Base-by-base conservation (phyloP, 2,329 filamentous ascomycete species). In the Xylariaceae sp. region DNA sequence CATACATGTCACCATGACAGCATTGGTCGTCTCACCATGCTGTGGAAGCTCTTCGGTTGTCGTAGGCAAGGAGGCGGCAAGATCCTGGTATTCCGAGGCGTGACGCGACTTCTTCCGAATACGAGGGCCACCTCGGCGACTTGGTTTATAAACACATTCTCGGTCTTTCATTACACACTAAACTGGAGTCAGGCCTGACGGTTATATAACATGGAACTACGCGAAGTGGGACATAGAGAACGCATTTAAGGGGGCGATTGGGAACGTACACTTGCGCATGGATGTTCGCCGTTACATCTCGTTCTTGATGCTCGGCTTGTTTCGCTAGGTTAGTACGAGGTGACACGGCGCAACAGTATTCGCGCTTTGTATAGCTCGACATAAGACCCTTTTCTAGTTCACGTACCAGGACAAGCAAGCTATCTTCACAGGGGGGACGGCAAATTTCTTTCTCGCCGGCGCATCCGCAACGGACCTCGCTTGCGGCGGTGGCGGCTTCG, bases 371-470 rank as follows among this genome's bases (percentile, higher is more conserved):
- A 23, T 36, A 36, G 35, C 38, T 32, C 29, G 20, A 40, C 32
- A 45, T 46, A 45, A 44, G 50, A 53, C 42, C 37, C 27, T n/a
- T n/a, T n/a, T n/a, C n/a, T n/a, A n/a, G n/a, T 21, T 42, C 16
- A 63, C 68, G 48, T 67, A 75, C 73, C 73, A 76, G 42, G 72
- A 67, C 45, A 76, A 64, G 53, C 73, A 76, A 19, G 73, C 73
- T 40, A 72, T 64, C 57, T 76, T 76, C 22, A 75, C 72, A 2
- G 73, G 73, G 39, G 73, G 73, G 22, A 66, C 64, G 36, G 68
- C 67, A 54, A 72, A 71, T 56, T 71, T 72, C 63, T 67, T 68
- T 50, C 61, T 55, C 36, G 46, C 44, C 40, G 39, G 55, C 21
- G 48, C 44, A 22, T 55, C 25, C 39, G 42, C 52, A n/a, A n/a